These are phyloP conservation scores for Cardamine resedifolia DNA, from an alignment of 345 rosid species.

Conservation along the genomic window DNA sequence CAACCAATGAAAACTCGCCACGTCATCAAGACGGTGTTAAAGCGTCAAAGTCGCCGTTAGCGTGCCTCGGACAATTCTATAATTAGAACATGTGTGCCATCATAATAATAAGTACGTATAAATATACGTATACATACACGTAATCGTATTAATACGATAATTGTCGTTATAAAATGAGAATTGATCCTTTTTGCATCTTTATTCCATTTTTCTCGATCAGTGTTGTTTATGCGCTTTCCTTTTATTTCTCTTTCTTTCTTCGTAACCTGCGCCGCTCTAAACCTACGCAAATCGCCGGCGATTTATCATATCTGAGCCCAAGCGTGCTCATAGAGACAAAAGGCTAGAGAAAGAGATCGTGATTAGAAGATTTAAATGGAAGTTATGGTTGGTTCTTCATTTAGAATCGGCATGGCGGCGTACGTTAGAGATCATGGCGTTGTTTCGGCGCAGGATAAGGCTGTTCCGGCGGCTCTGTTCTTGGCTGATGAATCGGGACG, in stretches of 20 bases:
- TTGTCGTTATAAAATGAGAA: conserved; percentile 21
- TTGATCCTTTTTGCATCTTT: conserved; percentile 14
- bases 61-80: conserved; percentile 30
- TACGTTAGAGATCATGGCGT: conserved; percentile 39
- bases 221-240: conserved; percentile 10
- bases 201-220: conserved; percentile 26
- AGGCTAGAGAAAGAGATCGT: background rate
- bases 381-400: conserved; percentile 55
- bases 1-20: background rate
- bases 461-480: conserved; percentile 31
- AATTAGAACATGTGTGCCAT: conserved; percentile 18
- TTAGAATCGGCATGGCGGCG: conserved; percentile 44
- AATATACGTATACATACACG: conserved; percentile 5
- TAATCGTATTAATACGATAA: conserved; percentile 23
- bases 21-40: conserved; percentile 30
- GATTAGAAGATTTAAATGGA: conserved; percentile 41
- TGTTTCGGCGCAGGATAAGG: conserved; percentile 41
- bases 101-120: conserved; percentile 12
- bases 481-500: conserved; percentile 34
- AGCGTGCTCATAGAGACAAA: background rate
- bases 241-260: background rate
- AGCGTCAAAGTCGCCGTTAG: conserved; percentile 33
- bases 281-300: conserved; percentile 19
- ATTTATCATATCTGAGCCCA: background rate
- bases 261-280: conserved; percentile 25